A percentile compares a stretch with the other conserved stretches of the same genome.
These are phyloP conservation scores for Casuarina glauca DNA, from an alignment of 306 rosid genomes.

Conservation along the genomic window DNA sequence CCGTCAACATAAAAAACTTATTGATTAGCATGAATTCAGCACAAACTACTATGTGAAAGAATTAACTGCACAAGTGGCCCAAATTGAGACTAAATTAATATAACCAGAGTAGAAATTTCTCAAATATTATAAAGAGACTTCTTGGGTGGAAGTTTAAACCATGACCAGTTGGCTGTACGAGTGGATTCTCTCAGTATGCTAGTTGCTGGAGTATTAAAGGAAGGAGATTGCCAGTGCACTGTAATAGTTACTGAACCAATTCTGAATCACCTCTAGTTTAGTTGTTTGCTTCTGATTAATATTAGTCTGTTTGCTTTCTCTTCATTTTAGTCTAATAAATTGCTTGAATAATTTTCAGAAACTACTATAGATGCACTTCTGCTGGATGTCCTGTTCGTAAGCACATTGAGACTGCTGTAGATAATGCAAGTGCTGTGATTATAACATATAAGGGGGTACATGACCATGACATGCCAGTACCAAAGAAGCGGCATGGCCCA, in stretches of 20 bases:
- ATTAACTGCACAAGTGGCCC: no score
- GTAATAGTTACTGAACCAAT: neutral
- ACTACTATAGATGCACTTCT: constrained; percentile 98
- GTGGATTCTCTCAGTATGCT: neutral
- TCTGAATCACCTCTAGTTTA: neutral
- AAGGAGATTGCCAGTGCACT: constrained; percentile 22
- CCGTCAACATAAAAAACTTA: no score
- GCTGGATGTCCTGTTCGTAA: constrained; percentile 98
- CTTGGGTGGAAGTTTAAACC: neutral
- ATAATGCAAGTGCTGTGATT: constrained; percentile 64
- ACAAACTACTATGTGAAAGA: no score
- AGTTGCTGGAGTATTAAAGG: neutral
- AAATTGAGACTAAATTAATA: no score
- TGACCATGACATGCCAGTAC: constrained; percentile 94
- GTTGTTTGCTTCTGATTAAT: neutral
- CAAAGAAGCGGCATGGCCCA: constrained; percentile 88
- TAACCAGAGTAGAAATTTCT: no score
- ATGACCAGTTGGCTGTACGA: neutral
- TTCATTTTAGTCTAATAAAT: constrained; percentile 25
- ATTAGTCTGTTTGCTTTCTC: constrained; percentile 6
- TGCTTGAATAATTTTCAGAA: constrained; percentile 50
- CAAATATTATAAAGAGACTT: no score
- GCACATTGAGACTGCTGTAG: constrained; percentile 80
- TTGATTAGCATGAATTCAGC: no score
- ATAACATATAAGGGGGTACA: constrained; percentile 94